Conservation (phyloP, 2,329 filamentous ascomycete species). For the Diaporthe sp. region DNA sequence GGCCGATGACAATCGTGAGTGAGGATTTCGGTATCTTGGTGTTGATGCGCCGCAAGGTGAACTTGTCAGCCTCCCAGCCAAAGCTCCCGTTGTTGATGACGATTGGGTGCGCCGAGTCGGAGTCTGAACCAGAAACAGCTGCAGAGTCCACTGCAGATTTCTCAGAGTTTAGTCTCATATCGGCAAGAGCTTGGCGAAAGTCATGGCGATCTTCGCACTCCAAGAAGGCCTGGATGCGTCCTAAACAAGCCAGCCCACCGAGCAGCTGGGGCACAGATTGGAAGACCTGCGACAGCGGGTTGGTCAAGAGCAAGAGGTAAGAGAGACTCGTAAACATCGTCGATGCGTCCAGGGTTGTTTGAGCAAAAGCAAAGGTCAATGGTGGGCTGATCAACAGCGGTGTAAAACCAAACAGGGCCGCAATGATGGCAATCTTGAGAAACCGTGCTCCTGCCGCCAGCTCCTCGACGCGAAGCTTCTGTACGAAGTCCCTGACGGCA, state of each 20-base stretch:
- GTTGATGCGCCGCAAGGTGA: background rate
- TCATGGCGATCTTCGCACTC: conserved; percentile 48
- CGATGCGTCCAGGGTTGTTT: conserved; percentile 44
- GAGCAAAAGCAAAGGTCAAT: conserved; percentile 48
- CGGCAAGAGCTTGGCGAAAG: conserved; percentile 37
- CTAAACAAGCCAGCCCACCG: conserved; percentile 50
- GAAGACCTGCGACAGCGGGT: conserved; percentile 51
- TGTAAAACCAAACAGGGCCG: conserved; percentile 48
- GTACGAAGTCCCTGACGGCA: conserved; percentile 46
- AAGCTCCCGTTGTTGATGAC: background rate
- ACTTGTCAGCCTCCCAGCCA: conserved; percentile 15
- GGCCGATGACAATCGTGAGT: conserved; percentile 54
- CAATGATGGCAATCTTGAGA: conserved; percentile 44
- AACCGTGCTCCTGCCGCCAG: conserved; percentile 44
- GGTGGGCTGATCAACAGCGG: conserved; percentile 55
- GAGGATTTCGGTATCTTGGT: conserved; percentile 36
- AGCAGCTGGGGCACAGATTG: conserved; percentile 51
- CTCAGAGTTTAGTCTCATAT: background rate
- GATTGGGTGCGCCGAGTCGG: background rate
- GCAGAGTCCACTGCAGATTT: background rate
- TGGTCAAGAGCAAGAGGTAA: conserved; percentile 52
- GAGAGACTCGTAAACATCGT: conserved; percentile 51
- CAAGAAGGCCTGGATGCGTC: conserved; percentile 55
- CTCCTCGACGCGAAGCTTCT: conserved; percentile 45
- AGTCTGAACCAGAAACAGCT: background rate